Base-by-base conservation (phyloP, 495 filamentous ascomycete genomes). In the Podospora anserina region DNA sequence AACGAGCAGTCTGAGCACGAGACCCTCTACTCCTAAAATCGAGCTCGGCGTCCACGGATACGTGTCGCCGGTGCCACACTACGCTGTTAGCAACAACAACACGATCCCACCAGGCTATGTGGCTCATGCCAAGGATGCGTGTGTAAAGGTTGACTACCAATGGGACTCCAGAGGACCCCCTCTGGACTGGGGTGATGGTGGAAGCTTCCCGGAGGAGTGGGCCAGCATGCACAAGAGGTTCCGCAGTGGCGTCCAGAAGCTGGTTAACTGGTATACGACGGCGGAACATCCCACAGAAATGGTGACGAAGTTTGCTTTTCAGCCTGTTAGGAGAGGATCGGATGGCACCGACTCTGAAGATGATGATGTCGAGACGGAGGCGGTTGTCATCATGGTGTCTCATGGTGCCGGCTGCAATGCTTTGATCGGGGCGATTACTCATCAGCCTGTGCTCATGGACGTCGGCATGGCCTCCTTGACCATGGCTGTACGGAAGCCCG, bases 321-420 rank as follows among this genome's bases (percentile, higher is more conserved):
- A 11, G 15, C 2, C 39, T 49, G 39, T 5, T 49, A 49, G 39
- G 9, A 49, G 39, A 11, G 39, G 39, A 49, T 69, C 74, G 3
- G 73, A 74, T 7, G 68, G 67, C 4, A 58, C 32, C 54, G 55
- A 74, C 6, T n/a, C 28, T 20, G 65, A 20, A 2, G 61, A 74
- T 16, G 77, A 75, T 6, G 80, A 85, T 66, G 80, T 85, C 3
- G 85, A 89, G 27, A 80, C 84, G 4, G 92, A 98, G 72, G 85
- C 91, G 0, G 88, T 98, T 6, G 78, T 99, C n/a, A 84, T 99
- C 32, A 78, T 99, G 15, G 92, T 99, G 63, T 97, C 96, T 0
- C 95, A 99, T 73, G 94, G 94, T n/a, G 96, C 96, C 13, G 96
- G 94, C 61, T 97, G 95, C 79, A 99, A 99, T 79, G 96, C 95